Percentiles rank a stretch among this genome's conserved stretches.
phyloP scores from a whole-genome alignment of 495 filamentous ascomycete species.

The Parmelia sp. region DNA sequence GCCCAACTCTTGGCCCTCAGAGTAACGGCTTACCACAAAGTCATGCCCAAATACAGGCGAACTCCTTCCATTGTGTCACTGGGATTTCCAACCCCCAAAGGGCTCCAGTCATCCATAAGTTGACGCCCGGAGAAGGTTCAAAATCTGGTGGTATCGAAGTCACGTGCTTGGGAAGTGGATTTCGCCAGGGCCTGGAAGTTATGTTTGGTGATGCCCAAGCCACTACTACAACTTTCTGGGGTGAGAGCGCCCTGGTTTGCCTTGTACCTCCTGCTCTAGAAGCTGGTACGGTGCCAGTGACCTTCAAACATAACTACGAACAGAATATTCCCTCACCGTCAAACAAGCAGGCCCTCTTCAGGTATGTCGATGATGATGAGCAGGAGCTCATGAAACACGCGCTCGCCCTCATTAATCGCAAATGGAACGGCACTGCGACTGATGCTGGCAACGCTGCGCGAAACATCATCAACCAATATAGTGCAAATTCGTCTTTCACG shows the following conservation, averaged over 20 bases:
- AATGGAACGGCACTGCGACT: slow-evolving; percentile 47
- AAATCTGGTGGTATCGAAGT: slow-evolving; percentile 79
- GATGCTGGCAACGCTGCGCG: slow-evolving; percentile 48
- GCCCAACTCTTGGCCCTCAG: slow-evolving; percentile 45
- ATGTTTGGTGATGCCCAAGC: slow-evolving; percentile 77
- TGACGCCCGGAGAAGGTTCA: slow-evolving; percentile 77
- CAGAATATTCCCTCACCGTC: slow-evolving; percentile 41
- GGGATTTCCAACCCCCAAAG: slow-evolving; percentile 30
- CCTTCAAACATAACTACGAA: slow-evolving; percentile 60
- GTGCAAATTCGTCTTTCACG: slow-evolving; percentile 23
- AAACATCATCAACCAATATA: slow-evolving; percentile 41
- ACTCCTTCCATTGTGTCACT: slow-evolving; percentile 34
- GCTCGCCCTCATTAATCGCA: slow-evolving; percentile 49
- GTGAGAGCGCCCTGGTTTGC: slow-evolving; percentile 75
- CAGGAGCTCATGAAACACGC: slow-evolving; percentile 60
- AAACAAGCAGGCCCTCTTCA: slow-evolving; percentile 59
- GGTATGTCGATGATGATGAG: slow-evolving; percentile 74
- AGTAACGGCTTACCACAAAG: slow-evolving; percentile 11
- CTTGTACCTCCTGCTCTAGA: slow-evolving; percentile 66
- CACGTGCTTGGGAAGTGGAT: slow-evolving; percentile 71
- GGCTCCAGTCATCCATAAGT: slow-evolving; percentile 61
- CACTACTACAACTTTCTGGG: slow-evolving; percentile 76
- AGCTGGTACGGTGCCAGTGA: slow-evolving; percentile 67
- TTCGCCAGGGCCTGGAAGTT: slow-evolving; percentile 73
- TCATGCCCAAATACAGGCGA: slow-evolving; percentile 32